phyloP scores from a whole-genome alignment of 768 basidiomycete species.

The Russula sp. region DNA sequence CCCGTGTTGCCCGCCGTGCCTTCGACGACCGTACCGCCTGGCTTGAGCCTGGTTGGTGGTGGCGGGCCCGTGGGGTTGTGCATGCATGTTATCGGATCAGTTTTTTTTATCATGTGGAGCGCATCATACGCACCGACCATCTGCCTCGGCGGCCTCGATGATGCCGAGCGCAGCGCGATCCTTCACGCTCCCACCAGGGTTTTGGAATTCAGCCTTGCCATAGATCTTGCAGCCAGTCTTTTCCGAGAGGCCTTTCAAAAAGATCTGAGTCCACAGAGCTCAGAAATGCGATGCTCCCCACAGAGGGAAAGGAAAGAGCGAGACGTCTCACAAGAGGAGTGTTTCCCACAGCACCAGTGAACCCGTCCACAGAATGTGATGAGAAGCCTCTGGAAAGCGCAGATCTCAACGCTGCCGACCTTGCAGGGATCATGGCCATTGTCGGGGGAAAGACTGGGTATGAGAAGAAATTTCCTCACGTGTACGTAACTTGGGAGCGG shows the following conservation, averaged over 20 bases:
- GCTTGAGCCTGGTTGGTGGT: constrained; percentile 65
- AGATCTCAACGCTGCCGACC: not conserved
- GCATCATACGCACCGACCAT: constrained; percentile 62
- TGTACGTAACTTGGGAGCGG: not conserved
- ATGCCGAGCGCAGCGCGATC: constrained; percentile 93
- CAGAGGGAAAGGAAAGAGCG: not conserved
- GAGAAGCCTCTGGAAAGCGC: constrained; percentile 27
- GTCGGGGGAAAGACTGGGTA: not conserved
- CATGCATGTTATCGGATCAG: not conserved
- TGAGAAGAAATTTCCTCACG: not conserved
- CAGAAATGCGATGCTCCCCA: constrained; percentile 4
- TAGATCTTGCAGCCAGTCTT: constrained; percentile 76
- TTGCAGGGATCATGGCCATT: constrained; percentile 1
- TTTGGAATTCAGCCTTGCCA: constrained; percentile 98
- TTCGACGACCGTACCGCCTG: constrained; percentile 96
- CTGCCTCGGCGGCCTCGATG: constrained; percentile 76
- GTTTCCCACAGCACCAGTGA: constrained; percentile 85
- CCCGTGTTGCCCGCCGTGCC: constrained; percentile 99
- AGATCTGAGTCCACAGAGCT: constrained; percentile 48
- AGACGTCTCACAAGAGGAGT: constrained; percentile 70
- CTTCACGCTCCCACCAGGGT: constrained; percentile 96
- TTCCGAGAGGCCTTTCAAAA: constrained; percentile 73
- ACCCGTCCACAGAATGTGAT: constrained; percentile 53
- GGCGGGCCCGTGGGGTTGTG: too few relatives aligned
- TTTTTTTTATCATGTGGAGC: not conserved